Evolutionary conservation across 1,284 basidiomycete genomes (phyloP).

Genomic region (Melampsora medusae): DNA sequence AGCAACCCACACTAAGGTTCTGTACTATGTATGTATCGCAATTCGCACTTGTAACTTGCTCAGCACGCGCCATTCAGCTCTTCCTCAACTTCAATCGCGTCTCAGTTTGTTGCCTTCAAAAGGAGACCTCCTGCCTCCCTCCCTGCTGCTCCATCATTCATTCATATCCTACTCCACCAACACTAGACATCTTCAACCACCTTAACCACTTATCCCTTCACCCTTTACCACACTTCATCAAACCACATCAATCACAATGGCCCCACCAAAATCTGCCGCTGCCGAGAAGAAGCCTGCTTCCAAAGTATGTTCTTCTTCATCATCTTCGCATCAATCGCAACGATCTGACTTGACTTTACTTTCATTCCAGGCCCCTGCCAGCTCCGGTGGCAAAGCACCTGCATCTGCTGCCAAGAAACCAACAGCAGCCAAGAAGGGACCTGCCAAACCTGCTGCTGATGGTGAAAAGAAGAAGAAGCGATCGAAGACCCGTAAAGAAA

Average conservation of each 20-base stretch:
- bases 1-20: not conserved
- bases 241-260: not conserved
- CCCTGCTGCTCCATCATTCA: not conserved
- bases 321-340: not conserved
- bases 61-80: too few species aligned
- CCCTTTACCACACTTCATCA: not conserved
- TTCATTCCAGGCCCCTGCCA: conserved; percentile 59
- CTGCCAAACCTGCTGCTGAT: conserved; percentile 57
- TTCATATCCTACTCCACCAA: not conserved
- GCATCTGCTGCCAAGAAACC: conserved; percentile 63
- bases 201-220: not conserved
- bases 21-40: too few species aligned
- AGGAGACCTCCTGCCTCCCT: not conserved
- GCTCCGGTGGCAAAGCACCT: conserved; percentile 62
- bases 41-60: not conserved
- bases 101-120: not conserved
- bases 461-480: conserved; percentile 66
- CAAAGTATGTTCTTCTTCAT: conserved; percentile 2
- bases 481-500: conserved; percentile 63
- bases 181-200: not conserved
- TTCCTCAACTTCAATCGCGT: too few species aligned
- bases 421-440: conserved; percentile 50
- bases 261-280: conserved; percentile 42
- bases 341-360: conserved; percentile 44
- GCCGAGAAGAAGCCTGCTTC: conserved; percentile 45